Conservation (phyloP, 2,329 filamentous ascomycete species). For the Nemania sp. region DNA sequence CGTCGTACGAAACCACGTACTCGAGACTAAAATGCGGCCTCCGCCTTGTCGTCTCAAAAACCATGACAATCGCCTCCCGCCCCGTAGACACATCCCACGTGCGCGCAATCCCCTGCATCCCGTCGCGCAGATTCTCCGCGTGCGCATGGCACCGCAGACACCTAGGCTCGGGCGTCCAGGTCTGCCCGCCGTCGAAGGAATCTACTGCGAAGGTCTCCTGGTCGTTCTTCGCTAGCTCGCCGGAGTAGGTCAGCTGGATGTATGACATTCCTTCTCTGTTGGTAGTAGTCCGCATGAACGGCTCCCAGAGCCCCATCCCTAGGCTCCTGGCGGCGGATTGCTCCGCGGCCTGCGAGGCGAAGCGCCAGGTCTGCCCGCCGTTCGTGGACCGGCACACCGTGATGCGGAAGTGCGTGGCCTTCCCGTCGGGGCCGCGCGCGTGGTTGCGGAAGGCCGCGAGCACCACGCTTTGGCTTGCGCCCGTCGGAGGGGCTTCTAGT, state of each 20-base stretch:
- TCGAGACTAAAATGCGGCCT: conserved; percentile 57
- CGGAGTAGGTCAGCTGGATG: conserved; percentile 60
- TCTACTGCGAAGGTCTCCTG: conserved; percentile 63
- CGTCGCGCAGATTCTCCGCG: conserved; percentile 55
- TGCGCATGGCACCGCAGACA: conserved; percentile 55
- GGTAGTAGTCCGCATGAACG: conserved; percentile 57
- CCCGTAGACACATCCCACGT: conserved; percentile 43
- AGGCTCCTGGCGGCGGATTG: conserved; percentile 55
- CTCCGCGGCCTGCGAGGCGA: conserved; percentile 58
- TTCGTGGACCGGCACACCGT: conserved; percentile 62
- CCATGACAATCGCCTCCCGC: conserved; percentile 56
- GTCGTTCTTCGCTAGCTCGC: conserved; percentile 59
- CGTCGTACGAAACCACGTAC: conserved; percentile 59
- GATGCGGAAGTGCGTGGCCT: conserved; percentile 59
- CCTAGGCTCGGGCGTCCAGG: conserved; percentile 56
- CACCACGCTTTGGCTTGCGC: neutral
- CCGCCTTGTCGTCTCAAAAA: conserved; percentile 60
- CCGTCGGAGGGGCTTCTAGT: conserved; percentile 52
- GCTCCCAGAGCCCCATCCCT: conserved; percentile 63
- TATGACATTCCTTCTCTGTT: conserved; percentile 46
- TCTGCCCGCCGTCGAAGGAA: conserved; percentile 57
- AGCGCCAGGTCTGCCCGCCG: conserved; percentile 58
- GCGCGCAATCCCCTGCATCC: conserved; percentile 59
- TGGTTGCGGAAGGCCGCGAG: conserved; percentile 64
- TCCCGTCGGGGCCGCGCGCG: conserved; percentile 49